phyloP scores from a whole-genome alignment of 2,329 filamentous ascomycete species.

The Trichoderma aggressivum region DNA sequence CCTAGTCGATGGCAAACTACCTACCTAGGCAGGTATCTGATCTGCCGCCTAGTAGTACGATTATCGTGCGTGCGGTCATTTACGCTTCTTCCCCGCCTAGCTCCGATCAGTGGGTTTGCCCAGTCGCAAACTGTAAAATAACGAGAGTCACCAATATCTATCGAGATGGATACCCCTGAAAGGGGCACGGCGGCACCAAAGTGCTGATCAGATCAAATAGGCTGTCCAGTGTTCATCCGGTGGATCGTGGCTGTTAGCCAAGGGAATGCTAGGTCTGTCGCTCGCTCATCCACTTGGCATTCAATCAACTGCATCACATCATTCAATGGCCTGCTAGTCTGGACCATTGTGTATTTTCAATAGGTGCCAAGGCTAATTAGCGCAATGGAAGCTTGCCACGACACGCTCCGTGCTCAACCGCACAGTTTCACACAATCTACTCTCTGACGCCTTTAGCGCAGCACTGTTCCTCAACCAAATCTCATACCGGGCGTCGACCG shows the following conservation, averaged over 20 bases:
- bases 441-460: conserved; percentile 12
- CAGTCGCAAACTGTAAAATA: not conserved
- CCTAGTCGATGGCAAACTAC: not conserved
- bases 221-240: not conserved
- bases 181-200: not conserved
- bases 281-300: not conserved
- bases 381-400: conserved; percentile 1
- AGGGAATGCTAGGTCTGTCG: not conserved
- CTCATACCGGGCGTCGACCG: not conserved
- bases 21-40: not conserved
- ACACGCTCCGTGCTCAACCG: conserved; percentile 9
- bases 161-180: not conserved
- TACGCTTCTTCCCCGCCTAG: not conserved
- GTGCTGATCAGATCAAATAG: not conserved
- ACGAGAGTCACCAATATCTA: not conserved
- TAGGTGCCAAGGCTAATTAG: conserved; percentile 13
- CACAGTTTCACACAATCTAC: not conserved
- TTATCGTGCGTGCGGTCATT: not conserved
- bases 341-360: conserved; percentile 12
- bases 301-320: conserved; percentile 1
- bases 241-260: not conserved
- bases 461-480: not conserved
- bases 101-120: not conserved
- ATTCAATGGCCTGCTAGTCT: conserved; percentile 14
- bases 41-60: not conserved